A percentile compares a stretch with the other conserved stretches of the same genome.
Evolutionary conservation across 352 stramenopile genomes (phyloP).

Genomic region (Pythium monospermum): DNA sequence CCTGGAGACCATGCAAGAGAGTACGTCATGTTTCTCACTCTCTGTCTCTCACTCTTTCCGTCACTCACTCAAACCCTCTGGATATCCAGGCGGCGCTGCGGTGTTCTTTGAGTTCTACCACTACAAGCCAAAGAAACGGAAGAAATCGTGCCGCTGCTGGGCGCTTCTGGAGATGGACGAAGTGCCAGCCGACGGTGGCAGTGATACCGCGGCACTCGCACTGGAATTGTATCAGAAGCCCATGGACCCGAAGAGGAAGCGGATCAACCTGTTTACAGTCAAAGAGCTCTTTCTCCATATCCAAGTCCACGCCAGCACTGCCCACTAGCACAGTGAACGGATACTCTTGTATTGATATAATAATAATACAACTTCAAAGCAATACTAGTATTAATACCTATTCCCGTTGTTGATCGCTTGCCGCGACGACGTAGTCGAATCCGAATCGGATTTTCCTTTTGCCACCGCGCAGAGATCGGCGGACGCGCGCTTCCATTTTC

Average conservation of each 20-base stretch:
- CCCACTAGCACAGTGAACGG: constrained; percentile 7
- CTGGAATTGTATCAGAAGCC: constrained; percentile 71
- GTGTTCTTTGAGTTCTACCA: constrained; percentile 73
- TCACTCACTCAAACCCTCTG: not conserved
- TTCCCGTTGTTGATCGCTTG: no score
- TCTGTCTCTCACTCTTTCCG: not conserved
- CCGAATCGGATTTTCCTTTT: constrained; percentile 37
- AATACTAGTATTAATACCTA: constrained; percentile 2
- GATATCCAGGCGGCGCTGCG: constrained; percentile 35
- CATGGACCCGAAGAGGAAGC: constrained; percentile 59
- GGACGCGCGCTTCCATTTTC: constrained; percentile 28
- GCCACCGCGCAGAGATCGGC: constrained; percentile 2
- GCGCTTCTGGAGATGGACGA: constrained; percentile 69
- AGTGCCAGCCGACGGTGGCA: constrained; percentile 7
- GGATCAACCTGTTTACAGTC: constrained; percentile 66
- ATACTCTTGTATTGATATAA: no score
- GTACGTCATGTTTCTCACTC: constrained; percentile 38
- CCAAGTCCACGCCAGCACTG: constrained; percentile 25
- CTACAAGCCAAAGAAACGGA: constrained; percentile 75
- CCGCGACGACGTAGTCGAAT: constrained; percentile 83
- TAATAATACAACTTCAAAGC: not conserved
- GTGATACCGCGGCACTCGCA: constrained; percentile 23
- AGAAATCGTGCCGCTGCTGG: constrained; percentile 75
- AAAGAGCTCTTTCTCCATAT: constrained; percentile 70
- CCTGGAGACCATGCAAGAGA: constrained; percentile 41